Conservation (phyloP, 2,329 filamentous ascomycete species). For the Taxawa tesnikishii region DNA sequence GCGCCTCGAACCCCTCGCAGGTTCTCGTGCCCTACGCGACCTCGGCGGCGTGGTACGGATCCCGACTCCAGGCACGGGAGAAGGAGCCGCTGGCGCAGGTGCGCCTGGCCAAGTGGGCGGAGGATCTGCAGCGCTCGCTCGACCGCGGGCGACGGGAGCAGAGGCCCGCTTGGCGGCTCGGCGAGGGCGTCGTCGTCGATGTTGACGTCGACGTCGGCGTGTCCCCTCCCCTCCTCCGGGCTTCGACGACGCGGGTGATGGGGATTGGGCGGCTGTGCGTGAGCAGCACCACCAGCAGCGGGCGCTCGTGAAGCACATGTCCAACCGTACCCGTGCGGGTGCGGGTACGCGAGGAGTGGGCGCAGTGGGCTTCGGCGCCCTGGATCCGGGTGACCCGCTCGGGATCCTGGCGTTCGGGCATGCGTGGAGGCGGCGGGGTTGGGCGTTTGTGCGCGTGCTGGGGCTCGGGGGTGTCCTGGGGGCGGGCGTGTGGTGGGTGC, state of each 20-base stretch:
- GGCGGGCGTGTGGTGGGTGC: constrained; percentile 6
- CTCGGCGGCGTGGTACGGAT: constrained; percentile 3
- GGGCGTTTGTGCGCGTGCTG: constrained; percentile 4
- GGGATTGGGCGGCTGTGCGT: constrained; percentile 20
- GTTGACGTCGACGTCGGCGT: no score
- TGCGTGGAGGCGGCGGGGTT: constrained; percentile 1
- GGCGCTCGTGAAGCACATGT: no score
- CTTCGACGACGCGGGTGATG: constrained; percentile 48
- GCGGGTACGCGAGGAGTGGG: no score
- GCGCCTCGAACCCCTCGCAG: constrained; percentile 13
- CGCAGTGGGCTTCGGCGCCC: constrained; percentile 32
- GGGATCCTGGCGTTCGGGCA: constrained; percentile 58
- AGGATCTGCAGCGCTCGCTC: constrained; percentile 65
- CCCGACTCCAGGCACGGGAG: background rate
- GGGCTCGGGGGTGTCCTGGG: constrained; percentile 7
- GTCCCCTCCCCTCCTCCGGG: no score
- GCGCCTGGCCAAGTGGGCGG: constrained; percentile 70
- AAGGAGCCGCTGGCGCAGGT: constrained; percentile 32
- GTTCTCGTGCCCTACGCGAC: constrained; percentile 5
- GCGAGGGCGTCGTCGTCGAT: no score
- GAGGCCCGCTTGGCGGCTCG: constrained; percentile 1
- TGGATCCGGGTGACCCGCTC: constrained; percentile 60
- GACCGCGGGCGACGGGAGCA: constrained; percentile 48
- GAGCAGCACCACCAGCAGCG: no score
- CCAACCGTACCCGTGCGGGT: no score